These are phyloP conservation scores for Hypoxylon sp. DNA, from an alignment of 2,329 filamentous ascomycete genomes.

Conservation along the genomic window DNA sequence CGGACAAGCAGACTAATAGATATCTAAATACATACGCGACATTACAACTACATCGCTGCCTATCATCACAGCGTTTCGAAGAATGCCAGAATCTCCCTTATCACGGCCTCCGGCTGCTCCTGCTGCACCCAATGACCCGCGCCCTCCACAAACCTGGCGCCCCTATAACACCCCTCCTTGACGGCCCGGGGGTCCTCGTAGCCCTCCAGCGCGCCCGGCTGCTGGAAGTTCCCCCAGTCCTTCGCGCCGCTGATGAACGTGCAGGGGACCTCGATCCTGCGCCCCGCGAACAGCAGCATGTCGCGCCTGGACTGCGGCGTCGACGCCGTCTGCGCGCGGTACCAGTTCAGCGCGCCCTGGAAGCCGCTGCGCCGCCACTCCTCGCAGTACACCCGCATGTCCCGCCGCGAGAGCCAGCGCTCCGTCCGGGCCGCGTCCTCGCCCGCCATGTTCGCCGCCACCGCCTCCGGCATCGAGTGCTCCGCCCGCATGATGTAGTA, in stretches of 20 bases:
- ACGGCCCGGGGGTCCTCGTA: slow-evolving; percentile 63
- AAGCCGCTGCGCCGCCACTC: slow-evolving; percentile 74
- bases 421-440: slow-evolving; percentile 60
- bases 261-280: slow-evolving; percentile 71
- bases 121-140: slow-evolving; percentile 80
- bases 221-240: slow-evolving; percentile 78
- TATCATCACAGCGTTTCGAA: slow-evolving; percentile 42
- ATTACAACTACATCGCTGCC: not conserved
- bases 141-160: slow-evolving; percentile 65
- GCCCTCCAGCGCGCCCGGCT: slow-evolving; percentile 71
- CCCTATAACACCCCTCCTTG: slow-evolving; percentile 61
- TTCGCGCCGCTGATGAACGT: slow-evolving; percentile 71
- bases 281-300: slow-evolving; percentile 69
- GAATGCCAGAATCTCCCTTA: slow-evolving; percentile 44
- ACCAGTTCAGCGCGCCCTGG: slow-evolving; percentile 76
- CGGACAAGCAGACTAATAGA: not conserved
- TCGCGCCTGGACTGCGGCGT: slow-evolving; percentile 60
- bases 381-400: slow-evolving; percentile 69
- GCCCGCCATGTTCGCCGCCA: slow-evolving; percentile 65
- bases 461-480: slow-evolving; percentile 69
- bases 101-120: slow-evolving; percentile 69
- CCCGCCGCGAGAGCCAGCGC: slow-evolving; percentile 69
- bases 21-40: too few relatives aligned
- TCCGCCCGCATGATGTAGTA: slow-evolving; percentile 76
- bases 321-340: slow-evolving; percentile 68